Conservation (phyloP, 108 stramenopile species). For the Schizochytrium sp. region DNA sequence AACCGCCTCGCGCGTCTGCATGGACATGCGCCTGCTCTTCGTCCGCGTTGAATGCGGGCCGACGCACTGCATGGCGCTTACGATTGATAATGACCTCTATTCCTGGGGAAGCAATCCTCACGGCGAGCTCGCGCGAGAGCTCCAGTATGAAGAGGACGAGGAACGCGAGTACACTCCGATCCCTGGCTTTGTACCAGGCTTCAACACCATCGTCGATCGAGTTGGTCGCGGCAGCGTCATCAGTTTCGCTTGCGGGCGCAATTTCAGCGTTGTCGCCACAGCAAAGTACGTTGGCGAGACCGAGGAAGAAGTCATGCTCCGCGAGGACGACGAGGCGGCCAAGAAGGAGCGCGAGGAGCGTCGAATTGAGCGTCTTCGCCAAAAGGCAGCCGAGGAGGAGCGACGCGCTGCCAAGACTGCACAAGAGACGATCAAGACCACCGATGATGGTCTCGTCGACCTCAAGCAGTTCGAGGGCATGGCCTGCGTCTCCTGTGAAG, state of each 20-base stretch:
- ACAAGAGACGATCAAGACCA: conserved; percentile 16
- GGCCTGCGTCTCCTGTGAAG: conserved; percentile 23
- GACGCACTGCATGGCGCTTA: conserved; percentile 57
- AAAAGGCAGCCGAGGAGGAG: neutral
- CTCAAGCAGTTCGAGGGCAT: conserved; percentile 18
- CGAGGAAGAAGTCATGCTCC: conserved; percentile 42
- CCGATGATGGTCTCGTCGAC: conserved; percentile 24
- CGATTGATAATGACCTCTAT: conserved; percentile 59
- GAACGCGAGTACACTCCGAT: conserved; percentile 43
- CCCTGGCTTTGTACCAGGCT: conserved; percentile 61
- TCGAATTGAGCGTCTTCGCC: conserved; percentile 25
- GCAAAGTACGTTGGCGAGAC: conserved; percentile 60
- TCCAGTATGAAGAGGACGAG: conserved; percentile 23
- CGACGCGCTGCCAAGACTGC: neutral
- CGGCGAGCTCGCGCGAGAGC: conserved; percentile 39
- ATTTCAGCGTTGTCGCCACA: conserved; percentile 61
- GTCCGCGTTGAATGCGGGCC: conserved; percentile 48
- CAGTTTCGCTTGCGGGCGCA: conserved; percentile 56
- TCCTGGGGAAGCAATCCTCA: conserved; percentile 61
- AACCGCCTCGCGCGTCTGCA: conserved; percentile 38
- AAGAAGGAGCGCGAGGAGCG: conserved; percentile 38
- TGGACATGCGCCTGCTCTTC: conserved; percentile 31
- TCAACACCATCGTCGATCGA: conserved; percentile 61
- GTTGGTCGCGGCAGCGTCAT: conserved; percentile 55
- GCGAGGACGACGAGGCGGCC: conserved; percentile 37